Conservation (phyloP, 2,329 filamentous ascomycete genomes). For the Microascus cirrosus region DNA sequence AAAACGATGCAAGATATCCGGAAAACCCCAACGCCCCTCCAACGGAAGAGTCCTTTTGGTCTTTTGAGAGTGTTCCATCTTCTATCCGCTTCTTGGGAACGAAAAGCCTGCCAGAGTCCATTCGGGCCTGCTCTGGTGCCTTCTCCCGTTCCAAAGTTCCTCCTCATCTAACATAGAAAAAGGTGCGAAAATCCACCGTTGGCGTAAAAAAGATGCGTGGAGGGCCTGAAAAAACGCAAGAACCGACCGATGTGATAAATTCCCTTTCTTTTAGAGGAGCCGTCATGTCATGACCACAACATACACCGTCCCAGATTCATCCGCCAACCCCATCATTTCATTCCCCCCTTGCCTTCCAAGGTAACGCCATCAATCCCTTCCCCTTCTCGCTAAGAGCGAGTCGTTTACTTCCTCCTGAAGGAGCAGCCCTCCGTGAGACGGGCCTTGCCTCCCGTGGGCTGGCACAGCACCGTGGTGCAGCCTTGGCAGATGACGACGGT, state of each 20-base stretch:
- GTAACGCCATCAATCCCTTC: neutral
- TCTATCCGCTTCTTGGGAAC: slow-evolving; percentile 1
- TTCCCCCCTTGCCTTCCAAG: neutral
- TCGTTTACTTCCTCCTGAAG: slow-evolving; percentile 98
- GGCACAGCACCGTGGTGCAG: slow-evolving; percentile 99
- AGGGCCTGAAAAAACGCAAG: neutral
- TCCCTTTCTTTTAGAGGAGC: neutral
- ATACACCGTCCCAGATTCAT: neutral
- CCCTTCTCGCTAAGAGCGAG: slow-evolving; percentile 5
- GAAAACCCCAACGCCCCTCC: slow-evolving; percentile 3
- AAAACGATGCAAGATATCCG: slow-evolving; percentile 6
- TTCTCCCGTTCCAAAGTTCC: neutral
- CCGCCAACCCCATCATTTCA: slow-evolving; percentile 10
- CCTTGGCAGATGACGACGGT: slow-evolving; percentile 99
- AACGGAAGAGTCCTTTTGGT: neutral
- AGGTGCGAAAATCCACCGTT: neutral
- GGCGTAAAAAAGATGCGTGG: neutral
- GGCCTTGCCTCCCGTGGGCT: slow-evolving; percentile 98
- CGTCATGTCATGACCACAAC: neutral
- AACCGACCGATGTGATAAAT: slow-evolving; percentile 7
- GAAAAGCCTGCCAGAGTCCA: slow-evolving; percentile 2
- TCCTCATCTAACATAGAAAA: neutral
- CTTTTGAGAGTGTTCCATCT: neutral
- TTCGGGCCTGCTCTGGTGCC: neutral
- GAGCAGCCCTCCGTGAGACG: slow-evolving; percentile 99